A percentile compares a stretch with the other conserved stretches of the same genome.
phyloP scores from a whole-genome alignment of 1,284 basidiomycete genomes.

The Sanghuangporus sanghuang region DNA sequence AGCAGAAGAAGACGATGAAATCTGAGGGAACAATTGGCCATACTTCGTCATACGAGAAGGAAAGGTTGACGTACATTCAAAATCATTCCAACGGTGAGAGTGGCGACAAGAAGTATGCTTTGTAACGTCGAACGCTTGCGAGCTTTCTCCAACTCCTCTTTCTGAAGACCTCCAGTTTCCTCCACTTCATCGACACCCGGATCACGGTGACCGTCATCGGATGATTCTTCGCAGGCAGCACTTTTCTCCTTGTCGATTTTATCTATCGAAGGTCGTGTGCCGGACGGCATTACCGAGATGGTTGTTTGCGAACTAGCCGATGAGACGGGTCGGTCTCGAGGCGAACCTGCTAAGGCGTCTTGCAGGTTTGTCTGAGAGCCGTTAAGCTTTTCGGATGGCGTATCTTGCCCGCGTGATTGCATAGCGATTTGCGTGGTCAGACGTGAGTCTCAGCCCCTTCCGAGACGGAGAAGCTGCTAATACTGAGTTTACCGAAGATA shows the following conservation, averaged over 20 bases:
- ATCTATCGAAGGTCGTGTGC: not conserved
- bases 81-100: slow-evolving; percentile 50
- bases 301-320: not conserved
- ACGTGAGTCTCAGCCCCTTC: not conserved
- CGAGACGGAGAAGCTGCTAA: not conserved
- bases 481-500: not conserved
- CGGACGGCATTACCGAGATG: not conserved
- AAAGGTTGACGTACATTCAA: slow-evolving; percentile 39
- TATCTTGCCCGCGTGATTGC: not conserved
- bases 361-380: not conserved
- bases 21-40: slow-evolving; percentile 27
- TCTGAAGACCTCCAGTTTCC: not conserved
- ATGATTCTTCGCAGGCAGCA: not conserved
- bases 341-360: not conserved
- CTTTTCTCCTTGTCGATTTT: not conserved
- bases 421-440: not conserved
- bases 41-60: slow-evolving; percentile 6
- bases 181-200: not conserved
- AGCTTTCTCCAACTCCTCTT: slow-evolving; percentile 1
- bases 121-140: not conserved
- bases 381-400: not conserved
- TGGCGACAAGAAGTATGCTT: slow-evolving; percentile 36
- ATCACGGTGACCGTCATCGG: not conserved
- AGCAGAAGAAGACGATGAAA: slow-evolving; percentile 31
- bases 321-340: not conserved